Evolutionary conservation across 2,329 filamentous ascomycete genomes (phyloP), one percentile per base, ranked within the genome.

Genomic region (Pseudogymnoascus sp.): DNA sequence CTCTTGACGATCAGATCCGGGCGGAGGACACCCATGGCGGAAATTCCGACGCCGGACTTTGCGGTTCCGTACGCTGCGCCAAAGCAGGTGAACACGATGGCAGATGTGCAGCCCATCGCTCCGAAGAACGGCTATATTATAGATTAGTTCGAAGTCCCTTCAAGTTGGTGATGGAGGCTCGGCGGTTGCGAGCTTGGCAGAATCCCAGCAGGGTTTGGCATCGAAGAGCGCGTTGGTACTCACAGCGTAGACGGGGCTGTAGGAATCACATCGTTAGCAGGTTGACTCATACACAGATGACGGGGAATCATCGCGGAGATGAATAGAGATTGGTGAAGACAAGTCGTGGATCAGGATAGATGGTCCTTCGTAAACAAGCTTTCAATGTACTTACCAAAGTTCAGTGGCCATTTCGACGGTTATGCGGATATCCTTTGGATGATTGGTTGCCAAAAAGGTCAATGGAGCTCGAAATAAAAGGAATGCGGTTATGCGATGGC

Each of bases 1-100:
- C 94, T 97, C 89, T 97, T 97, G 77, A 99, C 93, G 76, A 97
- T 97, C 78, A 97, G 81, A 77, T 99, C 94, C 76, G 94, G 94
- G 77, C 94, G 85, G 70, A 99, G 86, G 72, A 97, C 93, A 89
- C 92, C 93, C 89, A 97, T 97, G 70, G 92, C 90, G 69, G 91
- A 91, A 74, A 99, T 96, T 84, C 94, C 94, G 70, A 97, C 94
- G 81, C 94, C 94, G 73, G 94, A 95, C 86, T 99, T 99, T 75
- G 94, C 94, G 70, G 94, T 99, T 78, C 94, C 94, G 80, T 97
- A 99, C 70, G 94, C 91, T 73, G 94, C 94, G 76, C 94, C 91
- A 71, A 96, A 87, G 79, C 91, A 96, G 76, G 91, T 96, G 83
- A 96, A 96, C 74, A 96, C 90, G 74, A 96, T 96, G 77, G 91